These are phyloP conservation scores for Annona cherimola DNA, from an alignment of 164 flowering plant genomes.

Conservation along the genomic window DNA sequence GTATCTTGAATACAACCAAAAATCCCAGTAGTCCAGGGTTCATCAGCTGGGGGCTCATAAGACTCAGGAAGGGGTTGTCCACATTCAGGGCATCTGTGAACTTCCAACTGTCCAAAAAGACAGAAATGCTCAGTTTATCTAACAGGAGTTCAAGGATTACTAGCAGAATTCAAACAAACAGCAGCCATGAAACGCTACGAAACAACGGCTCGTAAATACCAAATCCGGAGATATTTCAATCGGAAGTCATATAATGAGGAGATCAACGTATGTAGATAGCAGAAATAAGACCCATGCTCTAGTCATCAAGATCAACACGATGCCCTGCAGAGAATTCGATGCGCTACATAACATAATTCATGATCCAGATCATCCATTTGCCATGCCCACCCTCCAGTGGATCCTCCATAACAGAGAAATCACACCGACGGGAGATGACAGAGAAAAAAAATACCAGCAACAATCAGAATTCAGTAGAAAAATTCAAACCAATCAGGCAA, in stretches of 20 bases:
- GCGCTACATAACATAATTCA: not conserved
- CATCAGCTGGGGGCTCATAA: conserved; percentile 80
- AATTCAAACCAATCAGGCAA: not conserved
- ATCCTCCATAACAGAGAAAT: not conserved
- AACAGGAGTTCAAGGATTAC: not conserved
- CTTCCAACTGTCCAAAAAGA: conserved; percentile 39
- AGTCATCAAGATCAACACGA: not conserved
- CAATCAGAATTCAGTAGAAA: not conserved
- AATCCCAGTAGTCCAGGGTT: conserved; percentile 84
- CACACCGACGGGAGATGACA: not conserved
- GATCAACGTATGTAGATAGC: too few species aligned
- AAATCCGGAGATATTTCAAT: not conserved
- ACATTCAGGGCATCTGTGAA: conserved; percentile 64
- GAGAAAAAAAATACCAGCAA: not conserved
- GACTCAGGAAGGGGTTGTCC: conserved; percentile 73
- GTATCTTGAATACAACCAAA: conserved; percentile 76
- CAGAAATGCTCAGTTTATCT: not conserved
- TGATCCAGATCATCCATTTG: not conserved
- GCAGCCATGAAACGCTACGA: not conserved
- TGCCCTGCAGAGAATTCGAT: not conserved
- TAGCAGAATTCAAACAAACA: not conserved
- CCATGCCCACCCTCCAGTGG: not conserved
- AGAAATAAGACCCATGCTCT: too few species aligned
- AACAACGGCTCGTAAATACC: not conserved
- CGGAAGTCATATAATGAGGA: not conserved